Percentiles rank a stretch among this genome's conserved stretches.
phyloP scores from a whole-genome alignment of 345 rosid species.

The Kandelia obovata region DNA sequence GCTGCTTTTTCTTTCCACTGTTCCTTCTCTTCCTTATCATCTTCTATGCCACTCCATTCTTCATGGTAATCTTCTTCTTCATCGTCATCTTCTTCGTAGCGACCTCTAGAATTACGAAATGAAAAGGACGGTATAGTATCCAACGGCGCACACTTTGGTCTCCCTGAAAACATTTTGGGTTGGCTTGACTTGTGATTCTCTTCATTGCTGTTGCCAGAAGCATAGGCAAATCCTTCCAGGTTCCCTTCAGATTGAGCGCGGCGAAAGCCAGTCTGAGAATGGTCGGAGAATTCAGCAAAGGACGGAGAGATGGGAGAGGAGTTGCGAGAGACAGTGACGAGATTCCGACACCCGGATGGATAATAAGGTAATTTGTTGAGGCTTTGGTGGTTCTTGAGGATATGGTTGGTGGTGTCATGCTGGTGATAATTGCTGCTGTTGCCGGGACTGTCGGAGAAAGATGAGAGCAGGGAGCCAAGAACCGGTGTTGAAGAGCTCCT shows the following conservation, averaged over 20 bases:
- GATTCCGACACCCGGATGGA: slow-evolving; percentile 2
- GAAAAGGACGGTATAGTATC: slow-evolving; percentile 60
- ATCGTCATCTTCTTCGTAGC: background rate
- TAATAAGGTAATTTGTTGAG: slow-evolving; percentile 20
- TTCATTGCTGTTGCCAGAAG: slow-evolving; percentile 21
- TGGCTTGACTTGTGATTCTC: slow-evolving; percentile 5
- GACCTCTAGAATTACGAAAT: background rate
- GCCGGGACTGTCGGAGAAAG: slow-evolving; percentile 38
- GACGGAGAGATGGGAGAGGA: slow-evolving; percentile 50
- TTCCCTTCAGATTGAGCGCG: slow-evolving; percentile 57
- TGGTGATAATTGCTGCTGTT: slow-evolving; percentile 14
- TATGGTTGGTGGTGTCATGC: slow-evolving; percentile 22
- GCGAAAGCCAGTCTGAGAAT: slow-evolving; percentile 30
- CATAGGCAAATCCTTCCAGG: slow-evolving; percentile 41
- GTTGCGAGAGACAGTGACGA: slow-evolving; percentile 9
- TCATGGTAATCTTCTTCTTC: background rate
- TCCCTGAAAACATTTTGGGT: slow-evolving; percentile 22
- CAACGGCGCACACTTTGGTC: slow-evolving; percentile 29
- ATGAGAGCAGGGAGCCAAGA: slow-evolving; percentile 53
- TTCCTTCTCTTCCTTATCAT: slow-evolving; percentile 24
- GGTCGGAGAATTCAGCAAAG: slow-evolving; percentile 7
- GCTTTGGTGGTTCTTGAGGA: slow-evolving; percentile 13
- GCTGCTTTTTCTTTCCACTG: slow-evolving; percentile 9
- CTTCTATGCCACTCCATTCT: slow-evolving; percentile 4
- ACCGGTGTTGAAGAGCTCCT: slow-evolving; percentile 68